Percentiles rank a stretch among this genome's conserved stretches.
phyloP scores from a whole-genome alignment of 257 asterid species.

The Eucommia ulmoides region DNA sequence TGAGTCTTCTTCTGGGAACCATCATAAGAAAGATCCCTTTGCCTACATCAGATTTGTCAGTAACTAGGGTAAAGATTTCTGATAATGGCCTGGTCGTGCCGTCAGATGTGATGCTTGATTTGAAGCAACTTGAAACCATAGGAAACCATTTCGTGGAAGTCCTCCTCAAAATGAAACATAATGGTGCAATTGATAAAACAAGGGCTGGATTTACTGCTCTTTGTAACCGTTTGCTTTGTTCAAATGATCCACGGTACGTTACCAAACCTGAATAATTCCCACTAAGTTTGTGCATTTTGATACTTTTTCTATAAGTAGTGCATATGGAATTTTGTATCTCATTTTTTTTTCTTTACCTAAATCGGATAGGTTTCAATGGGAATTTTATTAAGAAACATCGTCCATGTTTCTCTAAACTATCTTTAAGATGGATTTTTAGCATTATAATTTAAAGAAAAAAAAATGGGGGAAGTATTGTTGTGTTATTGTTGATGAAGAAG shows the following conservation, averaged over 20 bases:
- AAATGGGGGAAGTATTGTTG: too few relatives aligned
- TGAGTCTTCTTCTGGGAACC: constrained; percentile 94
- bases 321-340: too few relatives aligned
- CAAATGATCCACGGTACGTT: constrained; percentile 74
- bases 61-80: constrained; percentile 16
- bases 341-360: too few relatives aligned
- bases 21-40: constrained; percentile 81
- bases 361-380: too few relatives aligned
- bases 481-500: too few relatives aligned
- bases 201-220: constrained; percentile 99
- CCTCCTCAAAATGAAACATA: constrained; percentile 94
- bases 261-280: not conserved
- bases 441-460: too few relatives aligned
- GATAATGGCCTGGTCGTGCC: constrained; percentile 14
- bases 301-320: too few relatives aligned
- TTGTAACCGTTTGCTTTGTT: constrained; percentile 92
- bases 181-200: constrained; percentile 95
- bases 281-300: not conserved
- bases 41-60: constrained; percentile 44
- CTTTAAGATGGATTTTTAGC: too few relatives aligned
- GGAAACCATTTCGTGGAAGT: constrained; percentile 94
- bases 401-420: too few relatives aligned
- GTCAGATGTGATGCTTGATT: constrained; percentile 57
- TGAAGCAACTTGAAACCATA: constrained; percentile 80
- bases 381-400: too few relatives aligned